A percentile compares a stretch with the other conserved stretches of the same genome.
These are phyloP conservation scores for Pseudonitzschia delicatissima DNA, from an alignment of 108 stramenopile species.

Conservation along the genomic window DNA sequence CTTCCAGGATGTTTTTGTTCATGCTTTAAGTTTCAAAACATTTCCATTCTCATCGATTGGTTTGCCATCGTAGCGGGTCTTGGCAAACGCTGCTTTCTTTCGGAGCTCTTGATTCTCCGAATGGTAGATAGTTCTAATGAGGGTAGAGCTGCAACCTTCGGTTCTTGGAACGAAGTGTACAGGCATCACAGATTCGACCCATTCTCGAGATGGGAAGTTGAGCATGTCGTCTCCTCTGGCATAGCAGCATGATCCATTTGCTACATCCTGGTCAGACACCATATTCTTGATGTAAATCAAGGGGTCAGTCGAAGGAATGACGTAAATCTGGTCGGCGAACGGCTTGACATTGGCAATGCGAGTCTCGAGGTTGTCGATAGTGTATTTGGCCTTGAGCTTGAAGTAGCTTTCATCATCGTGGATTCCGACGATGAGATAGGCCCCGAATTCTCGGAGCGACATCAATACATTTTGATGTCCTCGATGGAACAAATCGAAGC, in stretches of 20 bases:
- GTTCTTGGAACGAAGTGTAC: slow-evolving; percentile 63
- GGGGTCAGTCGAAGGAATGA: slow-evolving; percentile 64
- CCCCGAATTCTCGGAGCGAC: slow-evolving; percentile 55
- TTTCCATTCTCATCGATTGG: slow-evolving; percentile 56
- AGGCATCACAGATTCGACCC: slow-evolving; percentile 62
- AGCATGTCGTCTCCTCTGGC: slow-evolving; percentile 65
- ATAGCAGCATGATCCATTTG: slow-evolving; percentile 55
- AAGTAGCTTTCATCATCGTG: slow-evolving; percentile 65
- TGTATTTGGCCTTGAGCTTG: slow-evolving; percentile 58
- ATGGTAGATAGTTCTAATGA: slow-evolving; percentile 61
- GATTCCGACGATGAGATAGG: slow-evolving; percentile 54
- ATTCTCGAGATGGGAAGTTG: slow-evolving; percentile 51
- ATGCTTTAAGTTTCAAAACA: slow-evolving; percentile 30
- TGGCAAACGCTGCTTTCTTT: slow-evolving; percentile 54
- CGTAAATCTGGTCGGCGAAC: slow-evolving; percentile 52
- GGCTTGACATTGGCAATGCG: slow-evolving; percentile 58
- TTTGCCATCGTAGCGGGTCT: slow-evolving; percentile 65
- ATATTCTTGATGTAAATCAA: slow-evolving; percentile 42
- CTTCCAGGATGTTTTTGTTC: not conserved
- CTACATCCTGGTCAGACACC: slow-evolving; percentile 56
- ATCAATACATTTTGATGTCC: slow-evolving; percentile 59
- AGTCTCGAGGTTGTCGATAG: slow-evolving; percentile 60
- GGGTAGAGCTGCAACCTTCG: slow-evolving; percentile 49
- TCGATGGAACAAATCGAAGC: slow-evolving; percentile 65
- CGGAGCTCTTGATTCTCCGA: slow-evolving; percentile 37